phyloP scores from a whole-genome alignment of 2,329 filamentous ascomycete genomes.

The Aspergillus intermedius region DNA sequence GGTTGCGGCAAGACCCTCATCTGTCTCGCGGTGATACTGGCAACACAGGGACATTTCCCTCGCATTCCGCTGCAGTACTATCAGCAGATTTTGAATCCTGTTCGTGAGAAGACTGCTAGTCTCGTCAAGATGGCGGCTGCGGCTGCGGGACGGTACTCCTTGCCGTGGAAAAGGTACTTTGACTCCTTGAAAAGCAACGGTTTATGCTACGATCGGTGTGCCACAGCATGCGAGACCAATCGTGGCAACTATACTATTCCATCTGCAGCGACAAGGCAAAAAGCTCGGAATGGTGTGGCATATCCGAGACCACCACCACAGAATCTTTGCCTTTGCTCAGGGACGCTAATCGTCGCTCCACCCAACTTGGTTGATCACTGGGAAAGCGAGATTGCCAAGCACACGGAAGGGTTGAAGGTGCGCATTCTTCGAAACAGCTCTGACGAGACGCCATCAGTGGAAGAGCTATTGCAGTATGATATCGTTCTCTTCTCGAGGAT shows the following conservation, averaged over 20 bases:
- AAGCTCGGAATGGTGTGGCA: conserved; percentile 36
- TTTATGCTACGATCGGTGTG: conserved; percentile 49
- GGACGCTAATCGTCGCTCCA: conserved; percentile 74
- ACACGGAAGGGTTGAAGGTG: conserved; percentile 61
- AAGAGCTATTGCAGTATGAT: conserved; percentile 61
- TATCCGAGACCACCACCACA: conserved; percentile 35
- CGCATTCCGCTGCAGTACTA: conserved; percentile 56
- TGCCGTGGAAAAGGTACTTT: conserved; percentile 66
- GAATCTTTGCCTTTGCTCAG: conserved; percentile 56
- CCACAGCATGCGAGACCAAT: conserved; percentile 52
- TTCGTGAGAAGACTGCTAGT: conserved; percentile 50
- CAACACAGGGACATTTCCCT: conserved; percentile 64
- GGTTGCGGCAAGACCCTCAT: conserved; percentile 79
- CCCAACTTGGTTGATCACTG: conserved; percentile 80
- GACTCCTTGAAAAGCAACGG: conserved; percentile 44
- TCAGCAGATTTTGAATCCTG: conserved; percentile 36
- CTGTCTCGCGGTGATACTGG: conserved; percentile 67
- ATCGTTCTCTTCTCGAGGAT: conserved; percentile 70
- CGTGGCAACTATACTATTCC: conserved; percentile 55
- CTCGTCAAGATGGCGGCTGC: conserved; percentile 72
- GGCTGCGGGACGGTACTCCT: conserved; percentile 56
- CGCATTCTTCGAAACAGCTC: conserved; percentile 53
- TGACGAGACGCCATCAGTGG: conserved; percentile 50
- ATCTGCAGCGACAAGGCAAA: conserved; percentile 35
- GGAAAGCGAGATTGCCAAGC: conserved; percentile 71